phyloP scores from a whole-genome alignment of 352 stramenopile species.

The Pythium pyrilobum region DNA sequence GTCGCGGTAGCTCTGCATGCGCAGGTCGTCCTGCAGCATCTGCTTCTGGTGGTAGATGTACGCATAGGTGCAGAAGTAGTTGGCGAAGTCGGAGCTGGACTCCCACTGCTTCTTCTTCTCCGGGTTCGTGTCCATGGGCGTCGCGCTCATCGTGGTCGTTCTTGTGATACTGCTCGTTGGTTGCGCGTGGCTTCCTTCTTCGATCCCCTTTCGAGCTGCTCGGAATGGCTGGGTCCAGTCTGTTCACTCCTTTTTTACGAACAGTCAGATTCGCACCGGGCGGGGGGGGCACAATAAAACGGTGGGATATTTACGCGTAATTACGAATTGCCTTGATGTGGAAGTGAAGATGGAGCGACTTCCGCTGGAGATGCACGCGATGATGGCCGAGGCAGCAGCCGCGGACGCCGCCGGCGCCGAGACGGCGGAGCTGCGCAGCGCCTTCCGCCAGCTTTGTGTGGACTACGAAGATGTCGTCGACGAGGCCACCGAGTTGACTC shows the following conservation, averaged over 20 bases:
- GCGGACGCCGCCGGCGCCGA: slow-evolving; percentile 1
- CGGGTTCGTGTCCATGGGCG: slow-evolving; percentile 48
- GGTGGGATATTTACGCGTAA: slow-evolving; percentile 18
- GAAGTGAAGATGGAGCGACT: slow-evolving; percentile 6
- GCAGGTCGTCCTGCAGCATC: slow-evolving; percentile 99
- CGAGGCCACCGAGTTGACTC: slow-evolving; percentile 45
- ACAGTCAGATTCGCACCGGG: too few relatives aligned
- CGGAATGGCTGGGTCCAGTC: slow-evolving; percentile 9
- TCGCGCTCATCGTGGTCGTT: slow-evolving; percentile 14
- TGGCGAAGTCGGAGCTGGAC: slow-evolving; percentile 82
- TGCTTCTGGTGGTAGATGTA: slow-evolving; percentile 95
- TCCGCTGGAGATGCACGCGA: not conserved
- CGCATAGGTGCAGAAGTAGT: slow-evolving; percentile 90
- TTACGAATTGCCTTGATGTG: slow-evolving; percentile 14
- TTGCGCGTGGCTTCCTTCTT: slow-evolving; percentile 1
- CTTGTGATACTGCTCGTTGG: not conserved
- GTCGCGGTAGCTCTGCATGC: slow-evolving; percentile 98
- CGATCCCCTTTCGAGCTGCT: not conserved
- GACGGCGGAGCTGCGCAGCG: slow-evolving; percentile 27
- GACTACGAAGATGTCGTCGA: slow-evolving; percentile 74
- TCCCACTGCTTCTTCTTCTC: slow-evolving; percentile 85
- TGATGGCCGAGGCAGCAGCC: slow-evolving; percentile 5
- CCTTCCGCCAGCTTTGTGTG: slow-evolving; percentile 50
- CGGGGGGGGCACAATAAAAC: too few relatives aligned
- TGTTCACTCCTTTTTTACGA: not conserved